Percentiles rank a stretch among this genome's conserved stretches.
These are phyloP conservation scores for Pseudogymnoascus sp. DNA, from an alignment of 2,329 filamentous ascomycete genomes.

Conservation along the genomic window DNA sequence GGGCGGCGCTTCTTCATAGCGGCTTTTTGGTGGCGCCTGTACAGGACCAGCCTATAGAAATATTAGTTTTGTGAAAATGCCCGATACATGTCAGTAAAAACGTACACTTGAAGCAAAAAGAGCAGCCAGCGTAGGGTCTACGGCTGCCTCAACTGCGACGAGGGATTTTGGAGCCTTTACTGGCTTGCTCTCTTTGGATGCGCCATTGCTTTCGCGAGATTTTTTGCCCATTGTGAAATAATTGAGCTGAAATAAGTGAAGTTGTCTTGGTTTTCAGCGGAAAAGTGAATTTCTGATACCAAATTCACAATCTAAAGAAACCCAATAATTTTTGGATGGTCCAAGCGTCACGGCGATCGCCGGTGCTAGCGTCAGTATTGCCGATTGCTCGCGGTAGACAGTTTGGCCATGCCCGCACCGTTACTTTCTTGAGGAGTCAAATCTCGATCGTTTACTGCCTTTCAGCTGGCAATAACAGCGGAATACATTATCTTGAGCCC, in stretches of 20 bases:
- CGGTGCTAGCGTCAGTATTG: slow-evolving; percentile 8
- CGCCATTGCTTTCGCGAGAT: slow-evolving; percentile 21
- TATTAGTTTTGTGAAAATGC: slow-evolving; percentile 11
- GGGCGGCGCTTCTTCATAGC: slow-evolving; percentile 31
- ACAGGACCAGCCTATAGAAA: slow-evolving; percentile 31
- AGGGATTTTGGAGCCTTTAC: slow-evolving; percentile 27
- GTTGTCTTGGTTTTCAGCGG: slow-evolving; percentile 6
- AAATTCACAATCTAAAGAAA: slow-evolving; percentile 11
- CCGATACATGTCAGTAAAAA: slow-evolving; percentile 20
- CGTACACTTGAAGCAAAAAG: slow-evolving; percentile 69
- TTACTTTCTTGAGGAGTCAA: slow-evolving; percentile 9
- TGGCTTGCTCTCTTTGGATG: slow-evolving; percentile 18
- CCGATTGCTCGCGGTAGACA: slow-evolving; percentile 10
- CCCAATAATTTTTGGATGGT: slow-evolving; percentile 11
- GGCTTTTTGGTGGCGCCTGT: slow-evolving; percentile 28
- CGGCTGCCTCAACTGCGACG: slow-evolving; percentile 37
- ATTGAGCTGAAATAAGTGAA: slow-evolving; percentile 6
- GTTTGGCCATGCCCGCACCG: slow-evolving; percentile 7
- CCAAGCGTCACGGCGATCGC: slow-evolving; percentile 9
- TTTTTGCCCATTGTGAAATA: slow-evolving; percentile 26
- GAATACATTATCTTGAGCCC: slow-evolving; percentile 1
- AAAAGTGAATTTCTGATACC: slow-evolving; percentile 7
- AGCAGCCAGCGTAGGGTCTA: slow-evolving; percentile 64
- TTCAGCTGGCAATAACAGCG: slow-evolving; percentile 9
- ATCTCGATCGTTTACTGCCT: background rate